Percentiles rank a stretch among this genome's conserved stretches.
phyloP scores from a whole-genome alignment of 1,284 basidiomycete species.

The Marasmius sp. region DNA sequence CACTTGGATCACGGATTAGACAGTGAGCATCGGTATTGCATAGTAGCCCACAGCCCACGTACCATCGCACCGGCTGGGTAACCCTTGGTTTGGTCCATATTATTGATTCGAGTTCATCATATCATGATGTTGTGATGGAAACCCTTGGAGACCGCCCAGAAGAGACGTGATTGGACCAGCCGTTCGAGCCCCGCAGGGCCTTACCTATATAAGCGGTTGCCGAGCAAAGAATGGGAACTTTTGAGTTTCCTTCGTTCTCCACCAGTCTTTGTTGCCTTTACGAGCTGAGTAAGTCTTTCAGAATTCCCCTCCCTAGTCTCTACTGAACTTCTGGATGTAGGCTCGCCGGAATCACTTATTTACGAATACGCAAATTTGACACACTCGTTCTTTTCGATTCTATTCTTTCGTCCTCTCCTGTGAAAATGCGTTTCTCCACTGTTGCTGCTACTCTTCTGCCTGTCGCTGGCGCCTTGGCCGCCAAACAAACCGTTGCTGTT shows the following conservation, averaged over 20 bases:
- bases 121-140: too few relatives aligned
- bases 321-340: not conserved
- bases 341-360: slow-evolving; percentile 7
- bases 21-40: too few relatives aligned
- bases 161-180: too few relatives aligned
- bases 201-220: too few relatives aligned
- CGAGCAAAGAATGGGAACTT: too few relatives aligned
- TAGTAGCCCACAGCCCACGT: too few relatives aligned
- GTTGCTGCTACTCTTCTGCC: slow-evolving; percentile 41
- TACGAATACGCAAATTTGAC: slow-evolving; percentile 8
- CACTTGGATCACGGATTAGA: too few relatives aligned
- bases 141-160: too few relatives aligned
- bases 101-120: too few relatives aligned
- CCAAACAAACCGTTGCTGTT: slow-evolving; percentile 39
- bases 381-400: slow-evolving; percentile 6
- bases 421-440: slow-evolving; percentile 54
- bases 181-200: too few relatives aligned
- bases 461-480: slow-evolving; percentile 39
- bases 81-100: too few relatives aligned
- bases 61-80: too few relatives aligned
- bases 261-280: slow-evolving; percentile 17
- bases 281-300: not conserved
- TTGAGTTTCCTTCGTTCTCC: not conserved
- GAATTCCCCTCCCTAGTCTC: not conserved
- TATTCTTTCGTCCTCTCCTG: slow-evolving; percentile 12